A percentile compares a stretch with the other conserved stretches of the same genome.
Conservation (phyloP, 176 grass and related monocot species). For the Paspalum vaginatum region DNA sequence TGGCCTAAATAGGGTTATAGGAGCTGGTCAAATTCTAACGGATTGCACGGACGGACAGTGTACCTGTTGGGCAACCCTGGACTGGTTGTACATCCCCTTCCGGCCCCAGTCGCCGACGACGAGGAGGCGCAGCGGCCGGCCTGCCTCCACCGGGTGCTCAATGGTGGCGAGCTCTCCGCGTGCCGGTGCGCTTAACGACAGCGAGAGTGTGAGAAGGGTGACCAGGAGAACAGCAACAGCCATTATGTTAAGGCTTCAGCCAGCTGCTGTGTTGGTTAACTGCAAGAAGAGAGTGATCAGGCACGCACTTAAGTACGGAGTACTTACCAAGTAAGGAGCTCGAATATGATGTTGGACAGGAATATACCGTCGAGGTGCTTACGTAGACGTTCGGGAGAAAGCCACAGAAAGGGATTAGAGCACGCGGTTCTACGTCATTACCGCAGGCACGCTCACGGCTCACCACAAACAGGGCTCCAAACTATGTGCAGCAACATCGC, state of each 20-base stretch:
- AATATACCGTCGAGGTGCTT: no score
- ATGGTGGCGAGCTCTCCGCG: slow-evolving; percentile 23
- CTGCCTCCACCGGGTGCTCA: slow-evolving; percentile 35
- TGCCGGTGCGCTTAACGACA: neutral
- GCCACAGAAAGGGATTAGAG: no score
- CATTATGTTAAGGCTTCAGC: neutral
- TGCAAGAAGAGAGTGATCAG: neutral
- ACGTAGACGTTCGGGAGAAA: no score
- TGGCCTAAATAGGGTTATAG: no score
- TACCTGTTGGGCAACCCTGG: slow-evolving; percentile 53
- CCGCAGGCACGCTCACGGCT: no score
- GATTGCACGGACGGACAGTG: neutral
- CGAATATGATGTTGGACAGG: no score
- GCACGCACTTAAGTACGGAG: no score
- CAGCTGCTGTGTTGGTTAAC: neutral
- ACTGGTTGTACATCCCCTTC: slow-evolving; percentile 53
- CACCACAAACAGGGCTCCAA: no score
- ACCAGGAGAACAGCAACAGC: slow-evolving; percentile 1
- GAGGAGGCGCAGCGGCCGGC: slow-evolving; percentile 42
- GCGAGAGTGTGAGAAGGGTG: neutral
- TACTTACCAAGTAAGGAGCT: no score
- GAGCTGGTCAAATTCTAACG: neutral
- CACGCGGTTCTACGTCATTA: no score
- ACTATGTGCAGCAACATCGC: no score
- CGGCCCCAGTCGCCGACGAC: slow-evolving; percentile 68